These are phyloP conservation scores for Aureobasidium zeae DNA, from an alignment of 2,329 filamentous ascomycete genomes.

Conservation along the genomic window DNA sequence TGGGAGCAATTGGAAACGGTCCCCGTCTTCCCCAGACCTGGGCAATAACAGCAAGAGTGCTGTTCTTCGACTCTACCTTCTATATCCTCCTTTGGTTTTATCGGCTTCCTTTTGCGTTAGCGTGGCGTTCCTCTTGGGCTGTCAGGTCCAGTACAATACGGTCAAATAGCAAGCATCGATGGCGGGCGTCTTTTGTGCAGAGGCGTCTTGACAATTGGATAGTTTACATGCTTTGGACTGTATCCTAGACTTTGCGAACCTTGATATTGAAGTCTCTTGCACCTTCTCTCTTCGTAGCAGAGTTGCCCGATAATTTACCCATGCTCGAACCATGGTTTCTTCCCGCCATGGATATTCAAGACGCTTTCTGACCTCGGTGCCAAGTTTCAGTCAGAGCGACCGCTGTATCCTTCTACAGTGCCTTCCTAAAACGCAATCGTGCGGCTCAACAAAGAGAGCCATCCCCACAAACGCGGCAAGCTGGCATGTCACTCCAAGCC, in stretches of 20 bases:
- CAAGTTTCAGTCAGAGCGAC: no score
- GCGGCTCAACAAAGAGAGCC: no score
- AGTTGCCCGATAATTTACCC: no score
- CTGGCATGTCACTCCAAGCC: not conserved
- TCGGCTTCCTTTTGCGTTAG: constrained; percentile 12
- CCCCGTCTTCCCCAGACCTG: constrained; percentile 77
- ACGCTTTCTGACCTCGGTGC: constrained; percentile 8
- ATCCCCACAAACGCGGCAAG: not conserved
- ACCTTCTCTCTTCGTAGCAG: not conserved
- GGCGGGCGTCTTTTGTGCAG: not conserved
- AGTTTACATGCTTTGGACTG: not conserved
- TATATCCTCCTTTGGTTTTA: not conserved
- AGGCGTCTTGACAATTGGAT: not conserved
- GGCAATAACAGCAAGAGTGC: constrained; percentile 27
- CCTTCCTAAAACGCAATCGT: constrained; percentile 5
- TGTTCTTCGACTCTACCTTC: not conserved
- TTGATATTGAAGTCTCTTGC: not conserved
- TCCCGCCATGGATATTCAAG: no score
- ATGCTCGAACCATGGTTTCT: no score
- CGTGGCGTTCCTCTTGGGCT: constrained; percentile 9
- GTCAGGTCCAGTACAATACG: not conserved
- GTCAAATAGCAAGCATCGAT: constrained; percentile 1
- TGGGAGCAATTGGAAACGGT: constrained; percentile 70
- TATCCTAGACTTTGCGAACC: no score
- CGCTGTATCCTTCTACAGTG: not conserved